Evolutionary conservation across 2,329 filamentous ascomycete species (phyloP), one percentile per base, ranked within the genome.

Genomic region (Chaetomium sp.): DNA sequence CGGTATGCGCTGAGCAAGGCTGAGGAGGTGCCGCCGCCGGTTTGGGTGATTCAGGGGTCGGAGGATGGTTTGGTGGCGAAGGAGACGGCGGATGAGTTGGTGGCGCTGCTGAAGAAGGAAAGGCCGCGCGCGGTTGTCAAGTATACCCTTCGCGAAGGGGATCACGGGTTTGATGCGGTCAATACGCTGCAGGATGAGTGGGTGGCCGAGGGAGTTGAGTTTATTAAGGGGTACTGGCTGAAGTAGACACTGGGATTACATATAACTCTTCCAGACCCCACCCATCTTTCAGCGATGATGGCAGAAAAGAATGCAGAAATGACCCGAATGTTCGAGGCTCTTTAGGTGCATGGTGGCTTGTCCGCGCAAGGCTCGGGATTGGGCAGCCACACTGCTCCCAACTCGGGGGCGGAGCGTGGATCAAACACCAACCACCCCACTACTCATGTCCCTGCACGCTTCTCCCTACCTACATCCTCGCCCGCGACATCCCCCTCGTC

Each of bases 21-120:
- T 27, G 62, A 66, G 50, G 58, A 49, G 33, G 55, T 35, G 29
- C 47, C 65, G 25, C 68, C 66, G 54, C 57, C 66, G 13, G 31
- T 71, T 13, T 72, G 67, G 67, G 38, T 72, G 5, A 33, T 70
- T 8, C 70, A 72, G 62, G 70, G 70, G 2, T 12, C 9, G 3
- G 63, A 69, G 8, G 70, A 72, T 50, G 7, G 13, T 16, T 31
- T 72, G 60, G 63, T 70, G 9, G 25, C 59, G 0, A 63, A 65
- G 49, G 29, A 12, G 4, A 51, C 54, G 51, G 65, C 63, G 12
- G 70, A 72, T 57, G 59, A 65, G 35, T 25, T 70, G 60, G 64
- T 72, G 12, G 59, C 35, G 1, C 23, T 47, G 25, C 54, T 69
- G 5, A 47, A 57, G 23, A 33, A 57, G 38, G 62, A 58, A 19